Evolutionary conservation across 176 grass and related monocot species (phyloP).

Genomic region (Oryza rufipogon): DNA sequence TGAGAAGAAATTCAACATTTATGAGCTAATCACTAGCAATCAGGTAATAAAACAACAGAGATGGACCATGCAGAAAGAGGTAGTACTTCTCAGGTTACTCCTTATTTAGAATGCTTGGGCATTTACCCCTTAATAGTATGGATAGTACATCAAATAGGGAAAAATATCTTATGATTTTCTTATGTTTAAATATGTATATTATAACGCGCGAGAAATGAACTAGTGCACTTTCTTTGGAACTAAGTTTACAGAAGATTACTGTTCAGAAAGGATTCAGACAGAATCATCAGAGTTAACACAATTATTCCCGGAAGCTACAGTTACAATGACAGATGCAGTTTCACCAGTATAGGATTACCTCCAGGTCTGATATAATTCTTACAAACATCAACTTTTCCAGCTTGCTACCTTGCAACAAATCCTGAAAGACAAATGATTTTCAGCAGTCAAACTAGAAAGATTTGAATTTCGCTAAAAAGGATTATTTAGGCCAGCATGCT

Average conservation of each 20-base stretch:
- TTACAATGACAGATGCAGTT: neutral
- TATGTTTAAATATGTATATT: neutral
- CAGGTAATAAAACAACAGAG: slow-evolving; percentile 12
- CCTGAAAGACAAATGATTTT: slow-evolving; percentile 47
- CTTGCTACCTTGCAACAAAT: slow-evolving; percentile 50
- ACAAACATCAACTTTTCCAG: slow-evolving; percentile 67
- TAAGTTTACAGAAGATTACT: slow-evolving; percentile 20
- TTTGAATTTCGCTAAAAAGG: slow-evolving; percentile 4
- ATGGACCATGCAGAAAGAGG: slow-evolving; percentile 10
- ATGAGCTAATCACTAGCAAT: slow-evolving; percentile 1
- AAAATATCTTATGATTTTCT: neutral
- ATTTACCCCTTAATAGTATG: no score
- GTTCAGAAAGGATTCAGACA: neutral
- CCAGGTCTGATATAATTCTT: slow-evolving; percentile 64
- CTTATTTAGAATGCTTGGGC: neutral
- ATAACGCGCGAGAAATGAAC: slow-evolving; percentile 11
- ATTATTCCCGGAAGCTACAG: slow-evolving; percentile 6
- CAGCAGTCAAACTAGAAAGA: slow-evolving; percentile 36
- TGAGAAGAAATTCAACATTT: slow-evolving; percentile 14
- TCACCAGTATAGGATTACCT: slow-evolving; percentile 53
- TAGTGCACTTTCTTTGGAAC: neutral
- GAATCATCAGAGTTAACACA: neutral
- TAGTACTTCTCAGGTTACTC: neutral
- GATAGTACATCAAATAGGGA: no score
- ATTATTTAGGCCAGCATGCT: neutral